These are phyloP conservation scores for Russula olivacea DNA, from an alignment of 768 basidiomycete genomes.

Conservation along the genomic window DNA sequence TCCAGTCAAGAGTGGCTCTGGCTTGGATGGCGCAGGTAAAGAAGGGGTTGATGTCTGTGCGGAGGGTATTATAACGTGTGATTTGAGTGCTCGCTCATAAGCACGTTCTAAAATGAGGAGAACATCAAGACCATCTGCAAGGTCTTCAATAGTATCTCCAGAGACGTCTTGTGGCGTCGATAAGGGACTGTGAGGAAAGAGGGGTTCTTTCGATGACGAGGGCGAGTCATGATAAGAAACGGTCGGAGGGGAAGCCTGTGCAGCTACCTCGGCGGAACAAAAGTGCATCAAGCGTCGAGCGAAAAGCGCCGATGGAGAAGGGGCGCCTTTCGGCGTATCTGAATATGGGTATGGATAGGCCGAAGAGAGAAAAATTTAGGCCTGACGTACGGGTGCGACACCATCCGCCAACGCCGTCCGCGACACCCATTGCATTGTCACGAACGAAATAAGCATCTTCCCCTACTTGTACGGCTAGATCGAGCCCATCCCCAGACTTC, in stretches of 20 bases:
- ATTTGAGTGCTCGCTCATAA: conserved; percentile 58
- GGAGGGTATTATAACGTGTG: conserved; percentile 42
- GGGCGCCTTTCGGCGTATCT: conserved; percentile 18
- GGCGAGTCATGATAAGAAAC: conserved; percentile 16
- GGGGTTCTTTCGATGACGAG: background rate
- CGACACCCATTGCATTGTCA: conserved; percentile 86
- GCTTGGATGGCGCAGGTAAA: conserved; percentile 12
- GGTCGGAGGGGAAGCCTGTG: conserved; percentile 24
- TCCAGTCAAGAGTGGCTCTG: conserved; percentile 47
- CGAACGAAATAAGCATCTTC: conserved; percentile 88
- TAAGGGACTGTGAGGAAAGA: conserved; percentile 4
- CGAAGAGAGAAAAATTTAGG: background rate
- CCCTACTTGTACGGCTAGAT: conserved; percentile 72
- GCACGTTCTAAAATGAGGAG: conserved; percentile 64
- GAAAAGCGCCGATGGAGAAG: conserved; percentile 51
- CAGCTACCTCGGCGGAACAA: conserved; percentile 56
- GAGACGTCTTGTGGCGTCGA: conserved; percentile 39
- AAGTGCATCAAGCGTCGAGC: conserved; percentile 83
- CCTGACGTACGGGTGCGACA: conserved; percentile 37
- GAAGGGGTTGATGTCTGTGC: conserved; percentile 17
- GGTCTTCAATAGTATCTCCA: conserved; percentile 48
- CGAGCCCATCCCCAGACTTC: conserved; percentile 33
- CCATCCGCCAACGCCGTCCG: conserved; percentile 96
- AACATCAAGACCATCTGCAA: conserved; percentile 65
- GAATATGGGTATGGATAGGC: background rate